Evolutionary conservation across 2,329 filamentous ascomycete species (phyloP).

Genomic region (Magnaporthiopsis incrustans): DNA sequence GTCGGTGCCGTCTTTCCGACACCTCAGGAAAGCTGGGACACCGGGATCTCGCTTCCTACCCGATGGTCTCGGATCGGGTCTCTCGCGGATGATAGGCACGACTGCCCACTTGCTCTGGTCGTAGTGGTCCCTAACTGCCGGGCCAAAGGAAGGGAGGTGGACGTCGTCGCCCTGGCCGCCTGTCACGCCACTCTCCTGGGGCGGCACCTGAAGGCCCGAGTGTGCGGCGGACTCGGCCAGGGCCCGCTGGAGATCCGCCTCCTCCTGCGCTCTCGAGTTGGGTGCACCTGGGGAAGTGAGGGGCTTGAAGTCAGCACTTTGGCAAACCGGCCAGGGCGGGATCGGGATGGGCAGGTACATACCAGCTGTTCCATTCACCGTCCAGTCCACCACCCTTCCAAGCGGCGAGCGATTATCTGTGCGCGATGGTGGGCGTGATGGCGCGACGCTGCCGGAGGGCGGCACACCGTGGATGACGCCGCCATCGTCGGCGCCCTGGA

Average conservation of each 20-base stretch:
- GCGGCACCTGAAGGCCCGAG: slow-evolving; percentile 33
- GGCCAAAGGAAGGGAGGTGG: slow-evolving; percentile 45
- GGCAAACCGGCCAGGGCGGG: not conserved
- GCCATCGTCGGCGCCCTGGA: slow-evolving; percentile 43
- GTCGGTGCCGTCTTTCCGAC: slow-evolving; percentile 19
- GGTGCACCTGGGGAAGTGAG: slow-evolving; percentile 15
- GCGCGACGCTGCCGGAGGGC: slow-evolving; percentile 34
- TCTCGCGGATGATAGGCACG: slow-evolving; percentile 32
- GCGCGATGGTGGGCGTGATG: slow-evolving; percentile 56
- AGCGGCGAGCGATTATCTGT: slow-evolving; percentile 43
- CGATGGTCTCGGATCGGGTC: slow-evolving; percentile 32
- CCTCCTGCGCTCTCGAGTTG: slow-evolving; percentile 34
- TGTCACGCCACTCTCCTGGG: slow-evolving; percentile 44
- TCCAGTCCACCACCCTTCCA: slow-evolving; percentile 42
- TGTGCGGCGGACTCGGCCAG: slow-evolving; percentile 47
- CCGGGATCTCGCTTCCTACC: slow-evolving; percentile 32
- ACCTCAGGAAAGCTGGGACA: slow-evolving; percentile 45
- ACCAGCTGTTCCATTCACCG: slow-evolving; percentile 33
- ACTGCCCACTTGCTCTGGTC: slow-evolving; percentile 51
- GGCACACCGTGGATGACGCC: slow-evolving; percentile 35
- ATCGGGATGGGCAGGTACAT: slow-evolving; percentile 17
- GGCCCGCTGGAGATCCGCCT: slow-evolving; percentile 48
- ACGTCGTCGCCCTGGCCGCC: slow-evolving; percentile 25
- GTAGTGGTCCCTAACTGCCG: slow-evolving; percentile 48
- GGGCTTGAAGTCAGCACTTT: slow-evolving; percentile 11